Evolutionary conservation across 768 basidiomycete species (phyloP).

Genomic region (Leucocoprinus sp.): DNA sequence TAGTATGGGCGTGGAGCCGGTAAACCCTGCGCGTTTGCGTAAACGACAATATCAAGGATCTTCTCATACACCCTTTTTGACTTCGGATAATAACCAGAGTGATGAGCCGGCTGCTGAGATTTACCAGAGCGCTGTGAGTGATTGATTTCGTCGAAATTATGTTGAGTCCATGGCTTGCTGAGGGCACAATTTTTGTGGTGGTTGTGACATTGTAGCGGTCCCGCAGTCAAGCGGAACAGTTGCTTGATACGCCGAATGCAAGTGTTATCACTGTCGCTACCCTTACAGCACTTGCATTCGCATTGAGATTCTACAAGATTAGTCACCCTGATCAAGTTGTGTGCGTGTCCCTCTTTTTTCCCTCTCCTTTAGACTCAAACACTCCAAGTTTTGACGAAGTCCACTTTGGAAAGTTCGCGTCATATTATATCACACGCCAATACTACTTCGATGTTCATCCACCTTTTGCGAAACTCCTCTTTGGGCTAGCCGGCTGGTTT

Average conservation of each 20-base stretch:
- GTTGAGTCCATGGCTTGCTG: not conserved
- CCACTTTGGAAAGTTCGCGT: slow-evolving; percentile 97
- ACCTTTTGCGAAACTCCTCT: slow-evolving; percentile 91
- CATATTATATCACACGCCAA: slow-evolving; percentile 84
- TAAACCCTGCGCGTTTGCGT: slow-evolving; percentile 11
- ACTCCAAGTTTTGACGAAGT: slow-evolving; percentile 87
- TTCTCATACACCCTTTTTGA: slow-evolving; percentile 14
- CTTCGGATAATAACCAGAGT: slow-evolving; percentile 31
- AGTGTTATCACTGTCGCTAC: slow-evolving; percentile 54
- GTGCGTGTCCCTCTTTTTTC: slow-evolving; percentile 37
- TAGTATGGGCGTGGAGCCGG: slow-evolving; percentile 19
- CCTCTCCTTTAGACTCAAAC: slow-evolving; percentile 4
- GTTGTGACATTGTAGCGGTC: slow-evolving; percentile 30
- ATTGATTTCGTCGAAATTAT: not conserved
- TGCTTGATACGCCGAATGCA: slow-evolving; percentile 54
- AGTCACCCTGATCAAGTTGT: slow-evolving; percentile 93
- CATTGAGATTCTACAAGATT: slow-evolving; percentile 88
- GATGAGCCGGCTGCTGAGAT: slow-evolving; percentile 45
- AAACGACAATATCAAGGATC: slow-evolving; percentile 14
- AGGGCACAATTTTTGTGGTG: not conserved
- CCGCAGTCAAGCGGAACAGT: slow-evolving; percentile 51
- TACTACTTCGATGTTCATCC: slow-evolving; percentile 99
- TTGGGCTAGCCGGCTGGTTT: slow-evolving; percentile 92
- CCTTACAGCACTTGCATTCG: slow-evolving; percentile 72
- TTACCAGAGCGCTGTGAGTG: slow-evolving; percentile 41